A percentile compares a stretch with the other conserved stretches of the same genome.
Evolutionary conservation across 2,329 filamentous ascomycete genomes (phyloP).

Genomic region (Zasmidium angulare): DNA sequence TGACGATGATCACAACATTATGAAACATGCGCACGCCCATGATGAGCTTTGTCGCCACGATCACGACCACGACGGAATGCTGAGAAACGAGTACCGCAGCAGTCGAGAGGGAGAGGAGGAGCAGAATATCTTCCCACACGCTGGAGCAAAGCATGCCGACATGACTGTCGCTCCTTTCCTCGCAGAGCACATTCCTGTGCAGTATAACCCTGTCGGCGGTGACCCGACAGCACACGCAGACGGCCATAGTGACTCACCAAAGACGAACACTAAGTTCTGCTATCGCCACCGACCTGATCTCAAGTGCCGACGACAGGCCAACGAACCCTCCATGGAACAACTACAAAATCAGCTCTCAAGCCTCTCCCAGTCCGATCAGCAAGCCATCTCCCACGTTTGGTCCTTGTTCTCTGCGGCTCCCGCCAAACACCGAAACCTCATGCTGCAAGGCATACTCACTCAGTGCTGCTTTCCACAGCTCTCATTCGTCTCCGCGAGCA

Average conservation of each 20-base stretch:
- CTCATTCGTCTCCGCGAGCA: slow-evolving; percentile 84
- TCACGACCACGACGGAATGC: slow-evolving; percentile 34
- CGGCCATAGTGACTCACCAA: slow-evolving; percentile 29
- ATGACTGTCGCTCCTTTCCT: slow-evolving; percentile 86
- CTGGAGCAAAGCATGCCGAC: slow-evolving; percentile 63
- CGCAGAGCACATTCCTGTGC: slow-evolving; percentile 81
- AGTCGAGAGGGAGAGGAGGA: slow-evolving; percentile 24
- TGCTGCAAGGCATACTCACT: slow-evolving; percentile 93
- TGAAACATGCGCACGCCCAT: slow-evolving; percentile 22
- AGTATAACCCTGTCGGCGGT: slow-evolving; percentile 75
- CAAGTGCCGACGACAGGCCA: slow-evolving; percentile 87
- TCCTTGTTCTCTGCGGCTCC: slow-evolving; percentile 95
- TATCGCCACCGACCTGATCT: slow-evolving; percentile 93
- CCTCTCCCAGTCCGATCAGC: slow-evolving; percentile 80
- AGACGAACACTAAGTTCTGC: slow-evolving; percentile 83
- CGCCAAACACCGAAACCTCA: slow-evolving; percentile 87
- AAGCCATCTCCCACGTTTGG: slow-evolving; percentile 97
- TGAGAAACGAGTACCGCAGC: slow-evolving; percentile 26
- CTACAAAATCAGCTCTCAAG: slow-evolving; percentile 84
- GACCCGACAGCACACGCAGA: slow-evolving; percentile 32
- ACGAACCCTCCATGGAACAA: slow-evolving; percentile 94
- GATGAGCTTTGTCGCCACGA: slow-evolving; percentile 32
- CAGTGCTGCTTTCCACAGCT: slow-evolving; percentile 98
- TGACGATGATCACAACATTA: slow-evolving; percentile 6
- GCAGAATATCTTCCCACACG: slow-evolving; percentile 41